Evolutionary conservation across 208 protist species (phyloP).

Genomic region (Leishmania turanica): DNA sequence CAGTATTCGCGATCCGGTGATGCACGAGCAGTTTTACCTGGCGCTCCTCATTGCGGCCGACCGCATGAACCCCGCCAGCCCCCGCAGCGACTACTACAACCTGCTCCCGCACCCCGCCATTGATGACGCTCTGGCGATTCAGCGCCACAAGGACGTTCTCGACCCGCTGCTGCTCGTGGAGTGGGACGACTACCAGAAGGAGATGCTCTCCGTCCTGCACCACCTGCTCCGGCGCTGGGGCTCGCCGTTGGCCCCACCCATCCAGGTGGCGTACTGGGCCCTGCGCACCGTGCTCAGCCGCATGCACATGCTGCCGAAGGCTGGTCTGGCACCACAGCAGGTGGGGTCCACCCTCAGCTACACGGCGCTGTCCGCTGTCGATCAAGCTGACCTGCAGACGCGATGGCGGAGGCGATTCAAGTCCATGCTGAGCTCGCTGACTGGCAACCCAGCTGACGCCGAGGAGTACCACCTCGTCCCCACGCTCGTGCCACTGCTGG

Average conservation of each 20-base stretch:
- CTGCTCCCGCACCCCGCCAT: constrained; percentile 74
- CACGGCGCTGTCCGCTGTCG: constrained; percentile 56
- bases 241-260: constrained; percentile 39
- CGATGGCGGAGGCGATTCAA: constrained; percentile 42
- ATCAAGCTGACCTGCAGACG: constrained; percentile 52
- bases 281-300: constrained; percentile 71
- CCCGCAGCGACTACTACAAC: constrained; percentile 63
- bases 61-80: constrained; percentile 45
- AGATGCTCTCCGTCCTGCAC: constrained; percentile 61
- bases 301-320: constrained; percentile 73
- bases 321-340: constrained; percentile 53
- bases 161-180: constrained; percentile 73
- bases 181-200: constrained; percentile 86
- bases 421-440: constrained; percentile 31
- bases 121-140: constrained; percentile 60
- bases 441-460: constrained; percentile 38
- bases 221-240: constrained; percentile 53
- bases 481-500: constrained; percentile 73
- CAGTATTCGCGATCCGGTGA: constrained; percentile 66
- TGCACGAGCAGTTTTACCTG: constrained; percentile 77
- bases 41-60: constrained; percentile 72
- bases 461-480: constrained; percentile 72
- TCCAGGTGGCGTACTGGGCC: constrained; percentile 83
- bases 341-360: constrained; percentile 65
- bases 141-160: constrained; percentile 66